phyloP scores from a whole-genome alignment of 2,329 filamentous ascomycete genomes.

The Fusarium staphyleae region DNA sequence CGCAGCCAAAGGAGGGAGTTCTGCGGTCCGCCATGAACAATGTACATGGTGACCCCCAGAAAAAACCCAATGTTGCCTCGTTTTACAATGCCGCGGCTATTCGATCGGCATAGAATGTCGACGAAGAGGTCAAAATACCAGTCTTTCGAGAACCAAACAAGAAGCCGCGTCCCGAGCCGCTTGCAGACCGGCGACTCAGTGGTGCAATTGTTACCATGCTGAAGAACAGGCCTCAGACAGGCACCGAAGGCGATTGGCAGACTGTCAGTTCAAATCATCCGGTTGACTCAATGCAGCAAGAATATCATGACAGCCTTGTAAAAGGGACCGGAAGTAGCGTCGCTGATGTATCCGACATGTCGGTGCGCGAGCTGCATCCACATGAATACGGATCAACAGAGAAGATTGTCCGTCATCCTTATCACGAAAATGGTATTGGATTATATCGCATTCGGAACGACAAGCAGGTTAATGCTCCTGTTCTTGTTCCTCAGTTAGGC shows the following conservation, averaged over 20 bases:
- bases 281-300: constrained; percentile 29
- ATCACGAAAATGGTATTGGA: constrained; percentile 2
- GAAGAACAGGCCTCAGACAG: constrained; percentile 24
- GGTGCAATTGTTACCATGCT: constrained; percentile 32
- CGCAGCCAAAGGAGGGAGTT: constrained; percentile 18
- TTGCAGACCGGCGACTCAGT: constrained; percentile 16
- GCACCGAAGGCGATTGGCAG: constrained; percentile 46
- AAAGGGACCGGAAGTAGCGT: constrained; percentile 53
- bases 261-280: constrained; percentile 46
- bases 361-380: constrained; percentile 24
- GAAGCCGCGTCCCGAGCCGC: not conserved
- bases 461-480: constrained; percentile 24
- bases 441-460: constrained; percentile 37
- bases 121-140: constrained; percentile 49
- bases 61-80: constrained; percentile 26
- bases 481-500: constrained; percentile 36
- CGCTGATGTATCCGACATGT: constrained; percentile 53
- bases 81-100: constrained; percentile 50
- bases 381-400: constrained; percentile 37
- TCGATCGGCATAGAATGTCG: constrained; percentile 51
- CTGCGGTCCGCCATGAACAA: constrained; percentile 7
- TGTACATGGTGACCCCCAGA: constrained; percentile 6
- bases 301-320: constrained; percentile 35
- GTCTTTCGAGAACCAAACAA: constrained; percentile 35
- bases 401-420: constrained; percentile 41